phyloP scores from a whole-genome alignment of 768 basidiomycete genomes.

The Coprinopsis sp. region DNA sequence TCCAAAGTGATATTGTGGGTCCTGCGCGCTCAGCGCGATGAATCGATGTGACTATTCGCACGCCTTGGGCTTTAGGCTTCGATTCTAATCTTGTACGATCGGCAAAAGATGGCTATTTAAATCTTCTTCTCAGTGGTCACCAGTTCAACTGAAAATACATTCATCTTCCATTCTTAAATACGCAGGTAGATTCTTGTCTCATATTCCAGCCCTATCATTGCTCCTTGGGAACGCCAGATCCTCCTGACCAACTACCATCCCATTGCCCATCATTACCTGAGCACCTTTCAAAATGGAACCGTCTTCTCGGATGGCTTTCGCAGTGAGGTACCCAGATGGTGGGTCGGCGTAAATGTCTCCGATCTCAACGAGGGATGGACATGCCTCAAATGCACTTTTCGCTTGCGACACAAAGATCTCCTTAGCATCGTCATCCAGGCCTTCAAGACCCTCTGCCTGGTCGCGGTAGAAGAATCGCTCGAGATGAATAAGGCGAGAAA shows the following conservation, averaged over 20 bases:
- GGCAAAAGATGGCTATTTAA: too few species aligned
- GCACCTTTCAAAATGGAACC: not conserved
- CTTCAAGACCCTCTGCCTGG: not conserved
- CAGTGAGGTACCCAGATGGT: not conserved
- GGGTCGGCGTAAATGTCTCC: not conserved
- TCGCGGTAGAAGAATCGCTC: not conserved
- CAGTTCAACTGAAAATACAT: too few species aligned
- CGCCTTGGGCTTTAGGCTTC: too few species aligned
- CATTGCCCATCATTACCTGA: not conserved
- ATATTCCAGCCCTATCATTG: too few species aligned
- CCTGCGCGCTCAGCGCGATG: too few species aligned
- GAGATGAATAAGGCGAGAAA: not conserved
- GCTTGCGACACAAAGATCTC: not conserved
- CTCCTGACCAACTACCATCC: slow-evolving; percentile 9
- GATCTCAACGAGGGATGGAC: not conserved
- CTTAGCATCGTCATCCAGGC: not conserved
- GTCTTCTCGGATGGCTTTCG: not conserved
- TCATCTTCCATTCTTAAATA: too few species aligned
- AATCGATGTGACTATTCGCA: too few species aligned
- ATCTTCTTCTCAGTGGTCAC: too few species aligned
- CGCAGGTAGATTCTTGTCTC: too few species aligned
- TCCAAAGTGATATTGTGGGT: too few species aligned
- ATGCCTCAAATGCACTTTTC: not conserved
- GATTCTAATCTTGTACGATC: too few species aligned
- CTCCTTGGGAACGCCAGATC: slow-evolving; percentile 8